phyloP scores from a whole-genome alignment of 441 rosid species.

The Croton setiger region DNA sequence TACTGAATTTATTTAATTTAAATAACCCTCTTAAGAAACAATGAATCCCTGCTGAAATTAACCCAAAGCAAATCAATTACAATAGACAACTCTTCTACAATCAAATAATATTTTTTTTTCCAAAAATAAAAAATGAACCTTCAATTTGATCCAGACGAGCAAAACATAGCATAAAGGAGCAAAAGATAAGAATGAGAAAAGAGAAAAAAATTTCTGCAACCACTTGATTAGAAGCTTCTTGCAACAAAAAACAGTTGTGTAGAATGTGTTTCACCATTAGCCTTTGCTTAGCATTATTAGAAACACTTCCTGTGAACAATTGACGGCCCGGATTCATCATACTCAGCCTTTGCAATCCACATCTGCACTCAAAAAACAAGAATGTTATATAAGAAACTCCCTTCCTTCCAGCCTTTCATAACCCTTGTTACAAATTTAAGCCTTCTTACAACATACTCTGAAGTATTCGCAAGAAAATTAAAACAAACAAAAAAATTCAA shows the following conservation, averaged over 20 bases:
- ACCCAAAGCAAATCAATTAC: constrained; percentile 37
- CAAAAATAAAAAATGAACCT: constrained; percentile 14
- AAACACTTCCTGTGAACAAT: constrained; percentile 91
- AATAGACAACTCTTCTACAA: constrained; percentile 30
- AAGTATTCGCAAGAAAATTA: no score
- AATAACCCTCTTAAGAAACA: constrained; percentile 9
- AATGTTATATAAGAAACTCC: constrained; percentile 8
- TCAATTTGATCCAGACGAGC: constrained; percentile 23
- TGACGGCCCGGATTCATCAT: constrained; percentile 78
- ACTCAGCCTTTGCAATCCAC: constrained; percentile 93
- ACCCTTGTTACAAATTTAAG: neutral
- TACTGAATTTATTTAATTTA: constrained; percentile 19
- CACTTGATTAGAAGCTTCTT: constrained; percentile 26
- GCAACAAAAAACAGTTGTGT: constrained; percentile 20
- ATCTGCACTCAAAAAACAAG: constrained; percentile 43
- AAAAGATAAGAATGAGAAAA: constrained; percentile 7
- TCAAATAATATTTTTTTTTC: constrained; percentile 13
- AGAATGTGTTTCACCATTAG: constrained; percentile 21
- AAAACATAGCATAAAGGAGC: neutral
- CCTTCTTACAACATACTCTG: neutral
- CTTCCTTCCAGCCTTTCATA: neutral
- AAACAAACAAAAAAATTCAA: neutral
- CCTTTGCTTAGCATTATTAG: constrained; percentile 31
- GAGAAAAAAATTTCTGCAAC: constrained; percentile 18
- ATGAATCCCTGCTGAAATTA: constrained; percentile 35